Evolutionary conservation across 352 stramenopile species (phyloP).

Genomic region (Phytophthora fragariaefolia): DNA sequence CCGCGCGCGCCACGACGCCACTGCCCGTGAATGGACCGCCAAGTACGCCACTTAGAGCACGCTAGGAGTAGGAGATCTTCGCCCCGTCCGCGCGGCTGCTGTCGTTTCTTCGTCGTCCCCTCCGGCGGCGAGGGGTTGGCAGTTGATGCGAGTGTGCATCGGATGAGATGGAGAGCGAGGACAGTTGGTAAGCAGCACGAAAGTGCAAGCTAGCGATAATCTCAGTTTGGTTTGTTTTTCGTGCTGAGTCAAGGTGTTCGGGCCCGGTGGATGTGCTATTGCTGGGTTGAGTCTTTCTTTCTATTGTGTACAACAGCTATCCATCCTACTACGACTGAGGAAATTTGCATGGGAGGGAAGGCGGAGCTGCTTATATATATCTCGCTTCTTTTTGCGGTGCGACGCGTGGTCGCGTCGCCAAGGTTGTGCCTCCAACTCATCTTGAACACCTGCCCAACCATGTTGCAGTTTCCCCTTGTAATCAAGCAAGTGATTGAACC

Average conservation of each 20-base stretch:
- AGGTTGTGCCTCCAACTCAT: conserved; percentile 21
- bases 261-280: no score
- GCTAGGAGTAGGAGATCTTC: conserved; percentile 50
- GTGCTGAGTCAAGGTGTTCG: conserved; percentile 14
- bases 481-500: not conserved
- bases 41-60: conserved; percentile 98
- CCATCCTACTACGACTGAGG: no score
- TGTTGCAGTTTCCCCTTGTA: not conserved
- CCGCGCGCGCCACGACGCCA: conserved; percentile 94
- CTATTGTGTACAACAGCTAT: no score
- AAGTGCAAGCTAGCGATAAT: conserved; percentile 44
- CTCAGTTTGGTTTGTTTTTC: conserved; percentile 48
- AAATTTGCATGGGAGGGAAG: no score
- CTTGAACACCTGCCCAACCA: conserved; percentile 25
- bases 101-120: not conserved
- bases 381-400: not conserved
- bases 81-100: conserved; percentile 16
- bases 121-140: not conserved
- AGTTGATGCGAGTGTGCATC: not conserved
- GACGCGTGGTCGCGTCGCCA: conserved; percentile 1
- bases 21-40: conserved; percentile 96
- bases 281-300: no score
- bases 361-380: no score
- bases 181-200: conserved; percentile 38
- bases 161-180: conserved; percentile 16